phyloP scores from a whole-genome alignment of 441 rosid species.

The Euphorbia corollata region DNA sequence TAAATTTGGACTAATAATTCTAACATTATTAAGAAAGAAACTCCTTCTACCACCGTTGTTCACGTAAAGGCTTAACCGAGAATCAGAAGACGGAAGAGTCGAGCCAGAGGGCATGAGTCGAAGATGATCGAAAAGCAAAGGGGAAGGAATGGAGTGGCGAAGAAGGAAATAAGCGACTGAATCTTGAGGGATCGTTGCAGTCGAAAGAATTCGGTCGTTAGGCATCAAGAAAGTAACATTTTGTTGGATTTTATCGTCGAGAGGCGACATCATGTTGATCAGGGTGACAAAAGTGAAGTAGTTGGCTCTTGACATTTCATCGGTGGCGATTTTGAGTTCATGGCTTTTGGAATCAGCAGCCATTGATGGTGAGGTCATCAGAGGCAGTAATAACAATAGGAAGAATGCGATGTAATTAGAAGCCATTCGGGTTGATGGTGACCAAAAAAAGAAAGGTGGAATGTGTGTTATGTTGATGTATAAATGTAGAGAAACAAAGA shows the following conservation, averaged over 20 bases:
- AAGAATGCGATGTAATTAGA: constrained; percentile 11
- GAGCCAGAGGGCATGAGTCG: constrained; percentile 50
- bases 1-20: constrained; percentile 44
- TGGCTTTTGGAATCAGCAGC: constrained; percentile 22
- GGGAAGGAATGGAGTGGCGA: constrained; percentile 67
- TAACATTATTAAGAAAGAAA: constrained; percentile 54
- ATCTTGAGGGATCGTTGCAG: constrained; percentile 22
- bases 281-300: constrained; percentile 69
- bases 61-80: constrained; percentile 38
- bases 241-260: constrained; percentile 19
- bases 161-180: constrained; percentile 46
- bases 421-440: constrained; percentile 18
- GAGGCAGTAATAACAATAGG: neutral
- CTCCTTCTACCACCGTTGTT: constrained; percentile 43
- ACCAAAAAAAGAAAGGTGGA: neutral
- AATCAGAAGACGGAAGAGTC: constrained; percentile 39
- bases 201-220: constrained; percentile 42
- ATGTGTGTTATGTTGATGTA: neutral
- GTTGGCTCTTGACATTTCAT: constrained; percentile 66
- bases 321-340: constrained; percentile 42
- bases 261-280: constrained; percentile 56
- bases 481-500: neutral
- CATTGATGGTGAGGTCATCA: constrained; percentile 14
- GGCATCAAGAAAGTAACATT: constrained; percentile 75
- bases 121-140: constrained; percentile 55